phyloP scores from a whole-genome alignment of 306 rosid species.

The Hippophae rhamnoides region DNA sequence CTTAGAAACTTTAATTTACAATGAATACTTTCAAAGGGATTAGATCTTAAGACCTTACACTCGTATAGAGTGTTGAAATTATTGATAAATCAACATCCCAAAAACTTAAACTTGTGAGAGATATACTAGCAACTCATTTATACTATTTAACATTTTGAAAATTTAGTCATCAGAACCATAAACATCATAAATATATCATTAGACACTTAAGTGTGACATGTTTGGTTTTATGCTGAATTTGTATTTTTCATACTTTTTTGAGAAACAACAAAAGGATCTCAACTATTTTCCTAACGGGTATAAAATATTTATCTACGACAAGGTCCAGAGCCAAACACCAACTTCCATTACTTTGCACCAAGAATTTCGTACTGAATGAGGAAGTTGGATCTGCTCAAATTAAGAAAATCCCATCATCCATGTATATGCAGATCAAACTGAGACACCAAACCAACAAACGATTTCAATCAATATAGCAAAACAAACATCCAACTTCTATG shows the following conservation, averaged over 20 bases:
- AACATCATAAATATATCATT: background rate
- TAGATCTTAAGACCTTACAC: rapidly evolving
- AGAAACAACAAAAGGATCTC: background rate
- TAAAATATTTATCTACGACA: no score
- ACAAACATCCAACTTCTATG: no score
- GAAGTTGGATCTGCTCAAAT: background rate
- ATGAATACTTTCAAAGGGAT: no score
- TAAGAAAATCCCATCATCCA: background rate
- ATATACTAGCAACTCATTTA: background rate
- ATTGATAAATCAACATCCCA: background rate
- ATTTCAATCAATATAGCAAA: no score
- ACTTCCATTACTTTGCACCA: conserved; percentile 1
- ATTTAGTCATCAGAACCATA: background rate
- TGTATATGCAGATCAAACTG: background rate
- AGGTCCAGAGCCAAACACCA: background rate
- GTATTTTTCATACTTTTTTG: no score
- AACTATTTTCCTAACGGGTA: background rate
- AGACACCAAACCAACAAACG: background rate
- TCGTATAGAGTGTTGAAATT: no score
- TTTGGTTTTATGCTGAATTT: background rate
- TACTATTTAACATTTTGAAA: background rate
- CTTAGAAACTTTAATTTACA: no score
- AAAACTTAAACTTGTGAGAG: background rate
- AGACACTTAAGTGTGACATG: background rate
- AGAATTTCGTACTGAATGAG: background rate